Evolutionary conservation across 2,329 filamentous ascomycete species (phyloP).

Genomic region (Amesomyces nigricolor): DNA sequence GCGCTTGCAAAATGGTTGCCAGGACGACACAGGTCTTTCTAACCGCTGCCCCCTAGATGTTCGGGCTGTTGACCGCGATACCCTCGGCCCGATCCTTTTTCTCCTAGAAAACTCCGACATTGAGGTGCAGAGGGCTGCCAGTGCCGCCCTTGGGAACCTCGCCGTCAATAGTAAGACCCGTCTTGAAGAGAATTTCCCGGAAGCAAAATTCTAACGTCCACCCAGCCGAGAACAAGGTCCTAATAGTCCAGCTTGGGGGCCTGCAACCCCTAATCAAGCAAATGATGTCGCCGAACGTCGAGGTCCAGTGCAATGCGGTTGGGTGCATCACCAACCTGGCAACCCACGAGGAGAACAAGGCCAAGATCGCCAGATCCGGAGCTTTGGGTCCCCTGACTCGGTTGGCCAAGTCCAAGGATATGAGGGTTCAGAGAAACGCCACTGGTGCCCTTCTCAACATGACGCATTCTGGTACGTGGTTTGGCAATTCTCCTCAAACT

Average conservation of each 20-base stretch:
- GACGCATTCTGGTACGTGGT: conserved; percentile 83
- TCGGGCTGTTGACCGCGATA: conserved; percentile 88
- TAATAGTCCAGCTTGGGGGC: conserved; percentile 89
- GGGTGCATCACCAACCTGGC: conserved; percentile 98
- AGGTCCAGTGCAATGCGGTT: conserved; percentile 98
- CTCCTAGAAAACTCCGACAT: conserved; percentile 93
- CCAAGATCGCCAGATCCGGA: conserved; percentile 93
- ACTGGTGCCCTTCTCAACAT: conserved; percentile 96
- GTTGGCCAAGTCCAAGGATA: conserved; percentile 93
- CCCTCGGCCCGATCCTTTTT: conserved; percentile 91
- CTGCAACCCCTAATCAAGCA: conserved; percentile 89
- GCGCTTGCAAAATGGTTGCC: conserved; percentile 31
- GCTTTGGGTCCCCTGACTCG: conserved; percentile 85
- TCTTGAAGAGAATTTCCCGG: neutral
- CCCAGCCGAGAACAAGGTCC: conserved; percentile 94
- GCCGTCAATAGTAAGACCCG: conserved; percentile 81
- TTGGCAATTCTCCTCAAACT: neutral
- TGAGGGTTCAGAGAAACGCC: conserved; percentile 96
- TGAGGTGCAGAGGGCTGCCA: conserved; percentile 93
- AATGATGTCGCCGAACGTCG: conserved; percentile 97
- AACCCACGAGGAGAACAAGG: conserved; percentile 98
- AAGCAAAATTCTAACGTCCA: conserved; percentile 36
- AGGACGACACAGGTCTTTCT: neutral
- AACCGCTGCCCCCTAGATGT: conserved; percentile 64
- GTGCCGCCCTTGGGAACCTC: conserved; percentile 89